phyloP scores from a whole-genome alignment of 2,329 filamentous ascomycete species.

The Cladosporium sp. region DNA sequence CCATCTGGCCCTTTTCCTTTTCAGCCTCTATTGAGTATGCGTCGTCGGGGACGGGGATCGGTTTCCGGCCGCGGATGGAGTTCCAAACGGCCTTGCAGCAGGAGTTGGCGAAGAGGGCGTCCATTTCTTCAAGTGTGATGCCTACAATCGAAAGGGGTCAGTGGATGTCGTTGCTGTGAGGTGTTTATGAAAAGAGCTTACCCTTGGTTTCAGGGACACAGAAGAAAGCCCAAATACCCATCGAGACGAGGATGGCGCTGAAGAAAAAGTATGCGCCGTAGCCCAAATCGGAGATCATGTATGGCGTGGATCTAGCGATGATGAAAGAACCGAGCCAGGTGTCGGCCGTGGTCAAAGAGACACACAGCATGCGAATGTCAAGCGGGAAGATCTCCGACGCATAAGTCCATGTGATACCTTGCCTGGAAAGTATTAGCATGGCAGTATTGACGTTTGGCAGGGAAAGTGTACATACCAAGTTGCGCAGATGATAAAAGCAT shows the following conservation, averaged over 20 bases:
- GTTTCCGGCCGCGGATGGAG: constrained; percentile 7
- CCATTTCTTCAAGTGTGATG: constrained; percentile 11
- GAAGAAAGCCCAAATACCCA: constrained; percentile 48
- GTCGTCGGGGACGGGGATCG: background rate
- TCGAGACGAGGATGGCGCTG: constrained; percentile 26
- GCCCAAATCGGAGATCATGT: constrained; percentile 27
- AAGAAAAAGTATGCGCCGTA: constrained; percentile 40
- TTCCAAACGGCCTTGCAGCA: constrained; percentile 12
- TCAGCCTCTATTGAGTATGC: constrained; percentile 7
- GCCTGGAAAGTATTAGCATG: constrained; percentile 1
- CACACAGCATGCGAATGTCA: constrained; percentile 38
- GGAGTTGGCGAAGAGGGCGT: constrained; percentile 10
- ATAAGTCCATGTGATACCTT: constrained; percentile 28
- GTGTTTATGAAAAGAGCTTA: background rate
- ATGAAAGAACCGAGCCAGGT: constrained; percentile 39
- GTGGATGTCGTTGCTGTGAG: background rate
- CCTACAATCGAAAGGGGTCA: no score
- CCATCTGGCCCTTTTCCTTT: constrained; percentile 7
- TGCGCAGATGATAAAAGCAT: constrained; percentile 50
- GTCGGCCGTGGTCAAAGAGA: constrained; percentile 36
- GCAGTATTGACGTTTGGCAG: background rate
- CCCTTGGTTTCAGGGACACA: constrained; percentile 70
- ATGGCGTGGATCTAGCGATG: constrained; percentile 36
- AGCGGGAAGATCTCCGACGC: constrained; percentile 47
- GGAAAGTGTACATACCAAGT: constrained; percentile 34